Evolutionary conservation across 208 protist genomes (phyloP).

Genomic region (Entamoeba moshkovskii): DNA sequence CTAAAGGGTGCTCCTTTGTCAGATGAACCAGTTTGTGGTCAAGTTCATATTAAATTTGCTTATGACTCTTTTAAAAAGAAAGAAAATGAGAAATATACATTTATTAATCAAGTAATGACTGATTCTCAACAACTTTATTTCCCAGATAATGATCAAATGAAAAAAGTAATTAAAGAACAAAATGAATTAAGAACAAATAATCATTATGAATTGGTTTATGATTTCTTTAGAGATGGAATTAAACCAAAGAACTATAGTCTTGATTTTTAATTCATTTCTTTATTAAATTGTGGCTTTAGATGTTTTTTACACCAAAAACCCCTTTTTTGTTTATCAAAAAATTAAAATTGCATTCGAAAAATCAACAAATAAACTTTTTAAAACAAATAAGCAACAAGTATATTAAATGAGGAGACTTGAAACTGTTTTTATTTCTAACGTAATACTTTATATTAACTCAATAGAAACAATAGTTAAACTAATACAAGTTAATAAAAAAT

Average conservation of each 20-base stretch:
- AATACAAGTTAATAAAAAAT: no score
- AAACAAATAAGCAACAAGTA: no score
- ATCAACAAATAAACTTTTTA: no score
- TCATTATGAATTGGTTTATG: background rate
- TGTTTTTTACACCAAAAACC: no score
- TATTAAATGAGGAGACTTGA: no score
- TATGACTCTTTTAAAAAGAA: background rate
- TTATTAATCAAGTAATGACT: background rate
- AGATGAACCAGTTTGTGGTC: background rate
- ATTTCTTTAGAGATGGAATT: background rate
- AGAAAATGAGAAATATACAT: background rate
- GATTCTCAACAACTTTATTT: background rate
- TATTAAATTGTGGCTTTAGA: no score
- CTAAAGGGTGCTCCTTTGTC: background rate
- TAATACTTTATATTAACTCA: no score
- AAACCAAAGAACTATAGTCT: background rate
- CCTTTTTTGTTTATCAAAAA: no score
- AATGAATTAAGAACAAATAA: background rate
- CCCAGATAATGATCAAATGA: background rate
- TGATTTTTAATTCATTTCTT: background rate
- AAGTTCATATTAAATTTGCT: background rate
- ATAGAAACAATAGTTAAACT: no score
- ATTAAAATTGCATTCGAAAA: no score
- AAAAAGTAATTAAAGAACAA: background rate
- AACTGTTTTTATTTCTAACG: no score